Conservation (phyloP, 768 basidiomycete species). For the Pisolithus sp. region DNA sequence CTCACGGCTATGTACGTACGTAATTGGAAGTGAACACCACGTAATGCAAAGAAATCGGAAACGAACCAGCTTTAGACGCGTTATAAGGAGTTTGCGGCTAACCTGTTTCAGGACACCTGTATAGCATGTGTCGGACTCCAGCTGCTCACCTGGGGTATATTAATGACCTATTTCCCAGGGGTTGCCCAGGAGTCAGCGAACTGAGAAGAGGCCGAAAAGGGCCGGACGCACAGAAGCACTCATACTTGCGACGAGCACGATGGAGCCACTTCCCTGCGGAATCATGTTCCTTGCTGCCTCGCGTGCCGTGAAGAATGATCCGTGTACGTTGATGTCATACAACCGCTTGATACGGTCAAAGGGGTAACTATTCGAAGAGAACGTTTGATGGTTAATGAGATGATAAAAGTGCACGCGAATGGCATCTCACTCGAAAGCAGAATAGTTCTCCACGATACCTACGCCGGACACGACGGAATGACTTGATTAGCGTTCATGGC, state of each 20-base stretch:
- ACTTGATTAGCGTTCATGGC: not conserved
- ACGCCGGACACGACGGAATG: conserved; percentile 6
- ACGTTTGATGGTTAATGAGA: too few relatives aligned
- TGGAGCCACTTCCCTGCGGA: conserved; percentile 66
- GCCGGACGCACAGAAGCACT: conserved; percentile 64
- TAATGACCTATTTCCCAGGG: conserved; percentile 57
- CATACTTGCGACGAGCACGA: conserved; percentile 88
- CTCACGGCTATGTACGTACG: conserved; percentile 58
- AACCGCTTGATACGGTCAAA: conserved; percentile 76
- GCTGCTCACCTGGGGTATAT: conserved; percentile 68
- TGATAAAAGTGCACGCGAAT: too few relatives aligned
- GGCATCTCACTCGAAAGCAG: conserved; percentile 62
- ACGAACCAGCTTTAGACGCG: conserved; percentile 82
- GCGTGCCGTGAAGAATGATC: conserved; percentile 91
- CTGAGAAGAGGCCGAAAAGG: not conserved
- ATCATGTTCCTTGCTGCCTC: conserved; percentile 94
- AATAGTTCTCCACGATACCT: conserved; percentile 86
- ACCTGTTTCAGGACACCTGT: not conserved
- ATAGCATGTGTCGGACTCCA: not conserved
- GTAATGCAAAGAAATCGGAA: not conserved
- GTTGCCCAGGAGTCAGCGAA: conserved; percentile 5
- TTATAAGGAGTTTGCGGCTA: conserved; percentile 93
- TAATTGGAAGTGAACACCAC: conserved; percentile 3
- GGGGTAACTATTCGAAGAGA: conserved; percentile 55
- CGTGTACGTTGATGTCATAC: conserved; percentile 92